Percentiles rank a stretch among this genome's conserved stretches.
Conservation (phyloP, 495 filamentous ascomycete genomes). For the Apodospora peruviana region DNA sequence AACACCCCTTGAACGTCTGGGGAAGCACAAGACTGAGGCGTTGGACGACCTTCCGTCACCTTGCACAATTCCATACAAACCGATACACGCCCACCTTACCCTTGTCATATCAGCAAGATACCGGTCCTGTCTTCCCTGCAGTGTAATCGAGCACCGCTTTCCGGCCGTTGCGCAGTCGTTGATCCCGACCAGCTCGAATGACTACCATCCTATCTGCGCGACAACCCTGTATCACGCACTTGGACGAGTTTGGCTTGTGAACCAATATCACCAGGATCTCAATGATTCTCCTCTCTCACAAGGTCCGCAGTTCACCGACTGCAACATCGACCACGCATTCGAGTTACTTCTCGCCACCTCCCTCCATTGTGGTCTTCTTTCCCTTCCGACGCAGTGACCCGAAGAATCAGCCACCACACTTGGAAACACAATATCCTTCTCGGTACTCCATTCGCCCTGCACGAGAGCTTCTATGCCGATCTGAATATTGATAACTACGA, state of each 20-base stretch:
- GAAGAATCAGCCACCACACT: background rate
- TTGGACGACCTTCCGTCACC: background rate
- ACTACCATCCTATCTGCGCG: conserved; percentile 4
- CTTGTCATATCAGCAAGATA: conserved; percentile 1
- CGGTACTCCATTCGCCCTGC: background rate
- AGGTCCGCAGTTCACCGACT: background rate
- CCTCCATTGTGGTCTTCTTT: background rate
- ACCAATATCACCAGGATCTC: background rate
- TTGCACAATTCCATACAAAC: background rate
- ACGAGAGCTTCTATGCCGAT: background rate
- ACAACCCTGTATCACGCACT: conserved; percentile 8
- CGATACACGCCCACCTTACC: background rate
- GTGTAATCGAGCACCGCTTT: conserved; percentile 9
- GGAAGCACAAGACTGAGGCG: conserved; percentile 4
- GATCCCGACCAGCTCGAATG: conserved; percentile 6
- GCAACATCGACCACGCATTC: background rate
- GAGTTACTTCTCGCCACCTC: background rate
- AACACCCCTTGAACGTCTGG: background rate
- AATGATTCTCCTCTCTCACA: background rate
- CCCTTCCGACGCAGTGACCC: background rate
- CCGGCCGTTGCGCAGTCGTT: conserved; percentile 7
- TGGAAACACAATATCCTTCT: background rate
- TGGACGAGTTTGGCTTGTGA: background rate
- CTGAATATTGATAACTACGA: too few relatives aligned
- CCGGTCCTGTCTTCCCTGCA: conserved; percentile 2